Evolutionary conservation across 306 rosid genomes (phyloP).

Genomic region (Inga leiocalycina): DNA sequence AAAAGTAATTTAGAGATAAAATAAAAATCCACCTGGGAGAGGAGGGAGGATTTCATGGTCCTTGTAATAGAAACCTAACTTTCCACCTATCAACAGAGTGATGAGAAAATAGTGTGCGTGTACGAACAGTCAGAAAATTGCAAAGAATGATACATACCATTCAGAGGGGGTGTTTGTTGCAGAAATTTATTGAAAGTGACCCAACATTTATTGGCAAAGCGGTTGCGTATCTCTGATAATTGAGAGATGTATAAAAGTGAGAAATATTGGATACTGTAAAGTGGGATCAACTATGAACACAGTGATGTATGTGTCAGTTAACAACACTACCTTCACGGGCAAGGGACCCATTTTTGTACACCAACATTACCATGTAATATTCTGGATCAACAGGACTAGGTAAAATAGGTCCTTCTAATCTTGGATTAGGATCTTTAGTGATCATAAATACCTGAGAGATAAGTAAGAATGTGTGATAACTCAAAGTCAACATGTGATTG

Average conservation of each 20-base stretch:
- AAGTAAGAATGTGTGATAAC: conserved; percentile 28
- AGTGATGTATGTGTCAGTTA: background rate
- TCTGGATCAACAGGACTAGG: conserved; percentile 90
- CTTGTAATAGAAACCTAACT: conserved; percentile 92
- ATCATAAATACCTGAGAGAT: conserved; percentile 80
- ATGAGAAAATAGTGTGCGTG: conserved; percentile 32
- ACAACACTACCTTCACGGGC: conserved; percentile 82
- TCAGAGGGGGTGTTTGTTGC: conserved; percentile 73
- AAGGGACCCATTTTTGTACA: conserved; percentile 94
- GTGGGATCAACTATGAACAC: background rate
- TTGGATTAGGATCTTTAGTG: conserved; percentile 78
- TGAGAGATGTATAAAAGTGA: conserved; percentile 19
- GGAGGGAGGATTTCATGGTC: conserved; percentile 98
- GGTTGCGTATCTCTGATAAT: conserved; percentile 72
- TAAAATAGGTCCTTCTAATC: conserved; percentile 91
- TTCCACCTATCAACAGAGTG: conserved; percentile 61
- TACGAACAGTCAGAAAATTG: conserved; percentile 1
- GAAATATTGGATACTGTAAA: conserved; percentile 24
- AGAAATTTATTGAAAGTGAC: conserved; percentile 68
- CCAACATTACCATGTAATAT: conserved; percentile 92
- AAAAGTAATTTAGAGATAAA: conserved; percentile 18
- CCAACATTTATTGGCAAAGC: conserved; percentile 74
- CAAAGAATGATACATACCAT: conserved; percentile 51
- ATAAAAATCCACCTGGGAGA: conserved; percentile 76
- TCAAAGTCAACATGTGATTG: conserved; percentile 13